Conservation (phyloP, 2,329 filamentous ascomycete species). For the Didymella exigua region DNA sequence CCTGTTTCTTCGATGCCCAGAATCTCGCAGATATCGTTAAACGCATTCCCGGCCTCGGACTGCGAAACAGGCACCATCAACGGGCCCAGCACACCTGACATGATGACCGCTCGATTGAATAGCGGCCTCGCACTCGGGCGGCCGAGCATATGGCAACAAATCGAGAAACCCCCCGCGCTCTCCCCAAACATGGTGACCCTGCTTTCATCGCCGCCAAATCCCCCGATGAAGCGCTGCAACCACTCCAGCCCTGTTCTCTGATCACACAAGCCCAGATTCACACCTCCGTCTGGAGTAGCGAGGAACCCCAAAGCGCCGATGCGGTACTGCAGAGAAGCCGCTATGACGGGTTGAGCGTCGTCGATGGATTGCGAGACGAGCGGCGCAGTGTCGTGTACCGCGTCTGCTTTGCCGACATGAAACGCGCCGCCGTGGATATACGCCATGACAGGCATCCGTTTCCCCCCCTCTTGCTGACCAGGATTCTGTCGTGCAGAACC, state of each 20-base stretch:
- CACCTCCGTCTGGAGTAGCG: constrained; percentile 49
- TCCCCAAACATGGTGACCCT: constrained; percentile 51
- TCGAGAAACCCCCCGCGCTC: constrained; percentile 49
- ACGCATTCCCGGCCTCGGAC: constrained; percentile 15
- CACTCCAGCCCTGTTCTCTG: constrained; percentile 46
- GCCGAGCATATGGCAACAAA: constrained; percentile 27
- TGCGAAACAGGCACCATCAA: constrained; percentile 15
- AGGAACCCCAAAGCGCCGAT: constrained; percentile 41
- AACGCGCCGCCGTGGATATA: constrained; percentile 62
- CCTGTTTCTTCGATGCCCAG: constrained; percentile 22
- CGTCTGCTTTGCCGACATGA: constrained; percentile 44
- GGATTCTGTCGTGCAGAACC: constrained; percentile 6
- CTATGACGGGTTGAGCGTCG: constrained; percentile 24
- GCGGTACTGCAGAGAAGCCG: constrained; percentile 33
- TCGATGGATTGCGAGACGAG: constrained; percentile 33
- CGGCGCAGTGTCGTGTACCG: constrained; percentile 29
- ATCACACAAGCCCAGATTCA: constrained; percentile 33
- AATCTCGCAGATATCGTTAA: constrained; percentile 29
- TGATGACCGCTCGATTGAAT: constrained; percentile 29
- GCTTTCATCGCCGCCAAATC: constrained; percentile 44
- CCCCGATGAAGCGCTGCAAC: constrained; percentile 42
- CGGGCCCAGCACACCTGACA: constrained; percentile 28
- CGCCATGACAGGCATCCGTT: constrained; percentile 57
- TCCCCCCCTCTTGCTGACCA: too few species aligned
- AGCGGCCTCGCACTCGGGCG: constrained; percentile 17